Evolutionary conservation across 805 yeast genomes (phyloP), one percentile per base, ranked within the genome.

Genomic region (Starmerella kuoi): DNA sequence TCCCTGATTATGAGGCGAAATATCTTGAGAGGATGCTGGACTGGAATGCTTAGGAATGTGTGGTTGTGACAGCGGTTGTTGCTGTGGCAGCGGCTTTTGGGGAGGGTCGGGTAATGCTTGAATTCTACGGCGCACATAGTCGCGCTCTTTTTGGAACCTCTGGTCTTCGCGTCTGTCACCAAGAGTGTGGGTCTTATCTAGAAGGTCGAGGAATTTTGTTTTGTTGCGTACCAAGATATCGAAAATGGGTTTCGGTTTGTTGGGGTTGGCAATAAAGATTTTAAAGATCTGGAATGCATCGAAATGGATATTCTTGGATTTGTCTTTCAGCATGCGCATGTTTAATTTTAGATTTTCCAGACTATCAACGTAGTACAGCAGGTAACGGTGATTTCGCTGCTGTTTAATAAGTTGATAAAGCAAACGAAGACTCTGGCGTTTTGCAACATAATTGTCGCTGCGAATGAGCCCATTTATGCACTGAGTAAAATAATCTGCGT

Each of bases 221-320:
- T 85, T 76, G 61, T 91, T 91, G 57, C 87, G 86, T 35, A 77
- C 73, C 50, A 91, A 66, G 18, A 88, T 81, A 60, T 88, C 95
- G 41, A 72, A 63, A 2, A 91, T 76, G 6, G 79, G 75, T 58
- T 79, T 85, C 2, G 85, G 69, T 59, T 87, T 87, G 49, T 79
- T 77, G 4, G 98, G 98, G 61, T 91, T 91, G 4, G 95, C 97
- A n/a, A 86, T 86, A 61, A 91, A 85, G 31, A 87, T 81, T 63
- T 88, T 91, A 66, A 91, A 88, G 30, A 88, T 79, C 51, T 91
- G 87, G 57, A 91, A 91, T 3, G 94, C 86, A 60, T 91, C 97
- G 41, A 75, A 62, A 58, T 87, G 95, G 45, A 91, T 70, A 60
- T 87, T 87, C 56, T 80, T 82, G 49, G 93, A 84, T 61, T 80